phyloP scores from a whole-genome alignment of 176 grass and related monocot species.

The Carex pumila region DNA sequence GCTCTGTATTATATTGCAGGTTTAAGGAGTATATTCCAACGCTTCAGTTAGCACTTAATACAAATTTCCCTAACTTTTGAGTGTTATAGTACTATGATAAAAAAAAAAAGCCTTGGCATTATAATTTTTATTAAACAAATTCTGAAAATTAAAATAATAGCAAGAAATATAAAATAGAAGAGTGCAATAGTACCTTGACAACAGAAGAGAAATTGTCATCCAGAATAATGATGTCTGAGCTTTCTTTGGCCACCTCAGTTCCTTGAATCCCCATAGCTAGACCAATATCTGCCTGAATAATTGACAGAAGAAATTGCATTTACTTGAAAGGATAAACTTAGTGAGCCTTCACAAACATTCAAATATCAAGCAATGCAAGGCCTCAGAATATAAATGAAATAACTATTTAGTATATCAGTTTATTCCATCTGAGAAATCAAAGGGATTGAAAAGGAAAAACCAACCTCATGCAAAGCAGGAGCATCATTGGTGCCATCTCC shows the following conservation, averaged over 20 bases:
- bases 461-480: slow-evolving; percentile 88
- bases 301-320: not conserved
- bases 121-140: not conserved
- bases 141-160: not conserved
- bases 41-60: not conserved
- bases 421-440: not conserved
- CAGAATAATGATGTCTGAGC: slow-evolving; percentile 95
- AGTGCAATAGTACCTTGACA: slow-evolving; percentile 62
- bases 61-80: not conserved
- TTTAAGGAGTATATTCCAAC: not conserved
- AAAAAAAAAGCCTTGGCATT: not conserved
- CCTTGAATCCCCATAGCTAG: slow-evolving; percentile 97
- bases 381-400: not conserved
- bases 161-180: slow-evolving; percentile 9
- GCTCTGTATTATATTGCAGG: not conserved
- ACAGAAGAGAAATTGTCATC: slow-evolving; percentile 97
- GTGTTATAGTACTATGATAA: not conserved
- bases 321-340: not conserved
- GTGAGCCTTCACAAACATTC: not conserved
- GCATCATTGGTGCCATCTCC: slow-evolving; percentile 97
- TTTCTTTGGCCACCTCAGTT: slow-evolving; percentile 99
- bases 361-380: not conserved
- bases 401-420: not conserved
- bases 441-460: not conserved
- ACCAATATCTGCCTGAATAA: slow-evolving; percentile 94